Percentiles rank a stretch among this genome's conserved stretches.
These are phyloP conservation scores for Hypoxylon perforatum DNA, from an alignment of 495 filamentous ascomycete species.

Conservation along the genomic window DNA sequence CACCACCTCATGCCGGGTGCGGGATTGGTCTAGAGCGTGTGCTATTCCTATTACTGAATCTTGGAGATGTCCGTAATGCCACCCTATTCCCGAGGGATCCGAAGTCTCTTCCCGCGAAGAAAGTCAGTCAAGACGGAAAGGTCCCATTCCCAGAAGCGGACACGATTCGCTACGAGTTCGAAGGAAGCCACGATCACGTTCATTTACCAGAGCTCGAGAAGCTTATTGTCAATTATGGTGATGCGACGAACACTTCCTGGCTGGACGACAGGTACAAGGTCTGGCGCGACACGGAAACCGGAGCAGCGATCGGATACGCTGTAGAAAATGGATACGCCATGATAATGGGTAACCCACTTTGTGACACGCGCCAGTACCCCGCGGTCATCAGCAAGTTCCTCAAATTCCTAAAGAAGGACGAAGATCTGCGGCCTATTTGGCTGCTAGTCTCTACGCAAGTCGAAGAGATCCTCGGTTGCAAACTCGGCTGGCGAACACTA, in stretches of 20 bases:
- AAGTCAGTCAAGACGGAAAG: constrained; percentile 49
- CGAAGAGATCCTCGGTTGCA: constrained; percentile 78
- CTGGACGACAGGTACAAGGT: constrained; percentile 83
- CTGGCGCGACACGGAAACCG: constrained; percentile 80
- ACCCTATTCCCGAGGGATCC: constrained; percentile 88
- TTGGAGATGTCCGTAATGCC: constrained; percentile 90
- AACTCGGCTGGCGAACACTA: constrained; percentile 83
- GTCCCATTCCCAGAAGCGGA: constrained; percentile 83
- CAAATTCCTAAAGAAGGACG: constrained; percentile 73
- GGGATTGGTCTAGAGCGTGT: constrained; percentile 91
- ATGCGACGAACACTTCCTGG: constrained; percentile 89
- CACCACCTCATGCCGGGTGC: constrained; percentile 89
- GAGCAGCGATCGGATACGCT: constrained; percentile 82
- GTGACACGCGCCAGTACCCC: constrained; percentile 75
- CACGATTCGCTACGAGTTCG: constrained; percentile 68
- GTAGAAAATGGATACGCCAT: constrained; percentile 77
- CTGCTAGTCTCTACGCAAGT: constrained; percentile 74
- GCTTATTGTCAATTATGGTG: constrained; percentile 88
- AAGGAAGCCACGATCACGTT: constrained; percentile 54
- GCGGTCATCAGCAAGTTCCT: constrained; percentile 78
- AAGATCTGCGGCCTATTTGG: constrained; percentile 83
- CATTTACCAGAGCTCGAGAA: constrained; percentile 79
- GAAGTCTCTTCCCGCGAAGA: constrained; percentile 74
- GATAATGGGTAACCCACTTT: constrained; percentile 83
- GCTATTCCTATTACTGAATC: constrained; percentile 81